A percentile compares a stretch with the other conserved stretches of the same genome.
phyloP scores from a whole-genome alignment of 257 asterid species.

The Lantana camara region DNA sequence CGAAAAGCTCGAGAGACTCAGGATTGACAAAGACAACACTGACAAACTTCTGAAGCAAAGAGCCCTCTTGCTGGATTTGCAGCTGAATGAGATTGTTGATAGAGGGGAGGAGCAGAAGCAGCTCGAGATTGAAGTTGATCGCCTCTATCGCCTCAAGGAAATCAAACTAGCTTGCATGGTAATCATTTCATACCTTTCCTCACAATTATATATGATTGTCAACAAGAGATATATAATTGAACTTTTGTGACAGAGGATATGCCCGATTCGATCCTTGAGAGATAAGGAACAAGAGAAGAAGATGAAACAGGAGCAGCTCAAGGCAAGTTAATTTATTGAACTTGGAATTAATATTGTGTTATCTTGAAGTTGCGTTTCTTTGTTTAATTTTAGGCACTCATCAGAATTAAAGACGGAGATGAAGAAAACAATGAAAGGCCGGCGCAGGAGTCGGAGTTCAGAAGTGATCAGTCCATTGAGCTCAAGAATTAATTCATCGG shows the following conservation, averaged over 20 bases:
- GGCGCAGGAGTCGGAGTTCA: constrained; percentile 2
- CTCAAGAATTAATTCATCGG: neutral
- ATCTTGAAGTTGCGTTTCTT: neutral
- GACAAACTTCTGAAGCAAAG: constrained; percentile 58
- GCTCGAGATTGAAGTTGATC: constrained; percentile 87
- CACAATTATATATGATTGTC: neutral
- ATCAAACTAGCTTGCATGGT: constrained; percentile 74
- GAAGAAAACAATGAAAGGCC: constrained; percentile 15
- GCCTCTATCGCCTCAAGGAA: constrained; percentile 76
- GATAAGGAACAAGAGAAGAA: constrained; percentile 58
- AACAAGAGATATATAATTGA: neutral
- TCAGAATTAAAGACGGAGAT: constrained; percentile 16
- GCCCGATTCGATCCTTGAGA: constrained; percentile 63
- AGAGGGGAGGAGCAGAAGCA: constrained; percentile 75
- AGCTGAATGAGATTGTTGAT: constrained; percentile 49
- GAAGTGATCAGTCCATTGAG: constrained; percentile 1
- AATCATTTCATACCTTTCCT: neutral
- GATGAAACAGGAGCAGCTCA: constrained; percentile 33
- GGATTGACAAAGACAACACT: constrained; percentile 53
- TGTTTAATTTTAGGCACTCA: constrained; percentile 12
- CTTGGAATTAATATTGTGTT: neutral
- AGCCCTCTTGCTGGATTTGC: constrained; percentile 50
- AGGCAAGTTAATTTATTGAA: constrained; percentile 7
- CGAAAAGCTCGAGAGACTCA: constrained; percentile 60
- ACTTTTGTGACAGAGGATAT: constrained; percentile 42